These are phyloP conservation scores for Stemphylium beticola DNA, from an alignment of 2,329 filamentous ascomycete species.

Conservation along the genomic window DNA sequence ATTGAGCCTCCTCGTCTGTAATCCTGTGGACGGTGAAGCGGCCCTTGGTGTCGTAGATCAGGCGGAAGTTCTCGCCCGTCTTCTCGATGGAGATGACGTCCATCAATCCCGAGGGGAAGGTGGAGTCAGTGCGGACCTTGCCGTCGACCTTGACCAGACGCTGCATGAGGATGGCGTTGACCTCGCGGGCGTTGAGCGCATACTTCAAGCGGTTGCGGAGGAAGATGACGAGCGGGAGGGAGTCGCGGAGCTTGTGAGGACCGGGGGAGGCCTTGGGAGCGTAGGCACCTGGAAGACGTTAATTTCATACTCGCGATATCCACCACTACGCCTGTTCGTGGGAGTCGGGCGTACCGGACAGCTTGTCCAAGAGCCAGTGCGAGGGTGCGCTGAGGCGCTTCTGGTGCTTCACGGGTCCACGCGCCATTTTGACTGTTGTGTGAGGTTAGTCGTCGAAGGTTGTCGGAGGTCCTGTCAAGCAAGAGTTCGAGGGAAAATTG, in stretches of 20 bases:
- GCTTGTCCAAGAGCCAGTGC: constrained; percentile 99
- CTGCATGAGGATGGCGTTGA: constrained; percentile 98
- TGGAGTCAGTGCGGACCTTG: constrained; percentile 99
- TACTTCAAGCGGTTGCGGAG: constrained; percentile 86
- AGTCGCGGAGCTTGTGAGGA: constrained; percentile 99
- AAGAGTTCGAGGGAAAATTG: constrained; percentile 15
- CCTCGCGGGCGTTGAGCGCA: constrained; percentile 98
- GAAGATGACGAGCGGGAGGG: constrained; percentile 98
- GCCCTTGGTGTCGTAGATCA: constrained; percentile 99
- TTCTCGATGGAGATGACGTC: constrained; percentile 99
- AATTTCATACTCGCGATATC: constrained; percentile 19
- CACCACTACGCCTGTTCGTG: constrained; percentile 53
- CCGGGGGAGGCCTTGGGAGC: constrained; percentile 74
- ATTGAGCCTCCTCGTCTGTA: constrained; percentile 97
- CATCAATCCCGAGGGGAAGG: constrained; percentile 99
- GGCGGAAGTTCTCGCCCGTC: constrained; percentile 99
- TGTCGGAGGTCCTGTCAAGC: constrained; percentile 39
- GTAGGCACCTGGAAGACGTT: constrained; percentile 54
- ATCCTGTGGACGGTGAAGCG: constrained; percentile 99
- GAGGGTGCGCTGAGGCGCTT: constrained; percentile 99
- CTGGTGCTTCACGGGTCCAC: constrained; percentile 95
- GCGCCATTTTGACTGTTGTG: constrained; percentile 64
- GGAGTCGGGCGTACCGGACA: constrained; percentile 71
- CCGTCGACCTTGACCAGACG: constrained; percentile 99
- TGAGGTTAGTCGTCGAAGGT: constrained; percentile 45